Evolutionary conservation across 2,329 filamentous ascomycete genomes (phyloP), one percentile per base, ranked within the genome.

Genomic region (Escovopsis sp.): DNA sequence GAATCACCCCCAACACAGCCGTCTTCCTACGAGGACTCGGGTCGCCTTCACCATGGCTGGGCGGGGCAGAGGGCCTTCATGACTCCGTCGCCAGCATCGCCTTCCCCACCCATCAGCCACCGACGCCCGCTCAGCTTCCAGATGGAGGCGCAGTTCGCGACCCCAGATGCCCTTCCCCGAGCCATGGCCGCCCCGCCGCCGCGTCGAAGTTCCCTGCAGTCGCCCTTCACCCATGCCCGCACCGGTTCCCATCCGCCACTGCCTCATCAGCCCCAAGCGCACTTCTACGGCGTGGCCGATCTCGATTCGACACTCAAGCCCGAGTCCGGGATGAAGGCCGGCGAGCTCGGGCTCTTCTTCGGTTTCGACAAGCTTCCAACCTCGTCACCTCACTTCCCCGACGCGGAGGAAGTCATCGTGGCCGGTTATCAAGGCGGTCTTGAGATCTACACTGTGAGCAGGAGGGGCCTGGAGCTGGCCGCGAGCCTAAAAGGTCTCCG

Each of bases 341-440:
- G 80, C 3, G 76, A 80, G 33, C 73, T 73, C 37, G 85, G 83
- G 7, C 86, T 83, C 51, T 85, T 82, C 57, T 91, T 85, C 56
- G 80, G 82, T 6, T 87, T 94, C 53, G 88, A 94, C 57, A 77
- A 70, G 3, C 67, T 93, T 36, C 69, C 72, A n/a, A 40, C 36
- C 2, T 59, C 63, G n/a, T 58, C 60, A 35, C 10, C 28, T 6
- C 57, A 59, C 42, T 50, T 51, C 12, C 53, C 61, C 43, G 64
- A 65, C 32, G 63, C 64, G 42, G 73, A 83, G 53, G 80, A 82
- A 58, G 76, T 84, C 26, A 66, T 87, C 37, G 61, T 94, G 4
- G 74, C 85, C 8, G 88, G 88, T 2, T 86, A 80, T 50, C 82
- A 94, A 56, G 85, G 85, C 36, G 80, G 80, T 1, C 57, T 95